Base-by-base conservation (phyloP, 108 stramenopile genomes). In the Hondaea fermentalgiana region DNA sequence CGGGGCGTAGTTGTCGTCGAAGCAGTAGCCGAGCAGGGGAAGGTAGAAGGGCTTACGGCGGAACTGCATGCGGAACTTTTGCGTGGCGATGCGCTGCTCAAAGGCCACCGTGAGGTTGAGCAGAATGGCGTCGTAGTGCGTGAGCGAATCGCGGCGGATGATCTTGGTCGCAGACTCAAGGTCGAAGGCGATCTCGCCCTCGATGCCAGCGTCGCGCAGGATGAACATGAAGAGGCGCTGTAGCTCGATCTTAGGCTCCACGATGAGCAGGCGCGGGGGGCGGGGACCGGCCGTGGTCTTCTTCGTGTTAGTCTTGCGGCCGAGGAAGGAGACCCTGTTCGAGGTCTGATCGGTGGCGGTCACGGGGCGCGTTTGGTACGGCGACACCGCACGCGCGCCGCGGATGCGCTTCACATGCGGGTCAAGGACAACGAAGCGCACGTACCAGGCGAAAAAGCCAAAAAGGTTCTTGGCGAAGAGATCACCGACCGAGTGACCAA, bases 391-490 rank as follows among this genome's bases (percentile, higher is more conserved):
- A 1, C 45, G 45, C 14, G 76, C 45, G 51, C 76, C 51, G 10
- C 76, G 76, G 25, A 47, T 47, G 1, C 49, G 49, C 76, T 83
- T 47, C 12, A 12, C 45, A 47, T 53, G 16, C n/a, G 76, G 76
- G 6, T 83, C 76, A 23, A 83, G 49, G 6, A 83, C 51, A 55
- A 83, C 45, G 51, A 83, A 83, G 0, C 76, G 45, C 12, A 83
- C 45, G 28, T 83, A 83, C 76, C 76, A 83, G 28, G 51, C 76
- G 76, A 83, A 53, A 45, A 83, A 83, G 49, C 76, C 76, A 53
- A 47, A 47, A 47, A 83, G n/a, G 4, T 83, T 83, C 76, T 83
- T 83, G n/a, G 76, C 76, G 1, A 83, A 53, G 23, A 83, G 28
- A 45, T 83, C 76, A 47, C 49, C 45, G 28, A 83, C 76, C 28